Percentiles rank a stretch among this genome's conserved stretches.
These are phyloP conservation scores for Phoma sp. DNA, from an alignment of 2,329 filamentous ascomycete species.

Conservation along the genomic window DNA sequence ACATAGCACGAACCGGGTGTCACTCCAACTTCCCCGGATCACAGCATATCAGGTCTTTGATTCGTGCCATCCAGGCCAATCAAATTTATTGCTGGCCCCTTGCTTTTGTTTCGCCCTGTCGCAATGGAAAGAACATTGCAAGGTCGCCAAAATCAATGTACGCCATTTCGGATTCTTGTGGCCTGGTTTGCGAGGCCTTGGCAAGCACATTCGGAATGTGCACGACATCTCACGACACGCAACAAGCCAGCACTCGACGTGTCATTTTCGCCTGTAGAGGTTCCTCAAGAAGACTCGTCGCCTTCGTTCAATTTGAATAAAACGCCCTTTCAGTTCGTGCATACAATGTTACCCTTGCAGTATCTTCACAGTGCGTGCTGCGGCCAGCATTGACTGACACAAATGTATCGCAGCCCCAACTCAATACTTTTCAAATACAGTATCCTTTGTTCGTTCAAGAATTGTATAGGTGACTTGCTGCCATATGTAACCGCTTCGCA, in stretches of 20 bases:
- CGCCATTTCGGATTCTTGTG: slow-evolving; percentile 1
- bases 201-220: slow-evolving; percentile 20
- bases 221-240: slow-evolving; percentile 19
- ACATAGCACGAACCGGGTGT: slow-evolving; percentile 23
- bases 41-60: slow-evolving; percentile 12
- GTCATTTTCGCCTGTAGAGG: background rate
- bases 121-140: slow-evolving; percentile 2
- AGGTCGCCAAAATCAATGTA: slow-evolving; percentile 2
- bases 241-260: slow-evolving; percentile 9
- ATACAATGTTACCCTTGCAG: background rate
- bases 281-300: background rate
- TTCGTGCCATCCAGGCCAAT: slow-evolving; percentile 2
- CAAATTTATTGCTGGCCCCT: slow-evolving; percentile 12
- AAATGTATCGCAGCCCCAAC: too few species aligned
- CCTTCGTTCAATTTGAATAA: background rate
- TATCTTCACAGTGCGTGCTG: background rate
- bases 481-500: slow-evolving; percentile 19
- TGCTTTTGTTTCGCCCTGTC: slow-evolving; percentile 24
- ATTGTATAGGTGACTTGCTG: slow-evolving; percentile 6
- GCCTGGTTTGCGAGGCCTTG: slow-evolving; percentile 11
- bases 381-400: too few species aligned
- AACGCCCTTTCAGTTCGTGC: background rate
- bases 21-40: slow-evolving; percentile 29
- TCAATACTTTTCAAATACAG: background rate
- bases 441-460: background rate